Base-by-base conservation (phyloP, 306 rosid genomes). In the Acacia acuminata region DNA sequence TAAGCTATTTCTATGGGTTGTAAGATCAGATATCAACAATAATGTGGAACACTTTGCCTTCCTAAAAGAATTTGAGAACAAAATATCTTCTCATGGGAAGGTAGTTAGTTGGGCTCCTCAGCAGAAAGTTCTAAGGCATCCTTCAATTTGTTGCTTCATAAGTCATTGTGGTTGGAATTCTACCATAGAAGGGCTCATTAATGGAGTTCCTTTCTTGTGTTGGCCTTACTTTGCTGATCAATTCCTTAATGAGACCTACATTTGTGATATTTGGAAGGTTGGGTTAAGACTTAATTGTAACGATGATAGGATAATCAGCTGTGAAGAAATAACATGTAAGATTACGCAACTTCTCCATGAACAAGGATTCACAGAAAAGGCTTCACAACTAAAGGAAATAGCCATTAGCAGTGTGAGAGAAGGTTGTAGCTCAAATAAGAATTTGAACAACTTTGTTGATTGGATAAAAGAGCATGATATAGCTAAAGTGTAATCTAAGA, bases 131-230 rank as follows among this genome's bases (percentile, higher is more conserved):
- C 48, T 84, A 0, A 44, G 47, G 13, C 81, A 79, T 68, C 87
- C 81, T 79, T 53, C 84, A 32, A 20, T 84, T 34, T 81, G 74
- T 75, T 79, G 84, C 60, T 84, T 84, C 60, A 14, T 84, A 14
- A 84, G 87, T 40, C 87, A 84, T 4, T 84, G 84, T 69, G 87
- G 84, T 75, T 84, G 87, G 87, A 84, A 84, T 66, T 84, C 84
- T 44, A 84, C 87, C 1, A 27, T 1, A 27, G 30, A n/a, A n/a
- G n/a, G n/a, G n/a, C n/a, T n/a, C n/a, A n/a, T n/a, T n/a, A n/a
- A n/a, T n/a, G n/a, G n/a, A n/a, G n/a, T n/a, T n/a, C n/a, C n/a
- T n/a, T n/a, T n/a, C n/a, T n/a, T n/a, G n/a, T n/a, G n/a, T n/a
- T n/a, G n/a, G n/a, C n/a, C n/a, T n/a, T n/a, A n/a, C n/a, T n/a